A percentile compares a stretch with the other conserved stretches of the same genome.
Conservation (phyloP, 2,329 filamentous ascomycete genomes). For the Calonectria hawksworthii region DNA sequence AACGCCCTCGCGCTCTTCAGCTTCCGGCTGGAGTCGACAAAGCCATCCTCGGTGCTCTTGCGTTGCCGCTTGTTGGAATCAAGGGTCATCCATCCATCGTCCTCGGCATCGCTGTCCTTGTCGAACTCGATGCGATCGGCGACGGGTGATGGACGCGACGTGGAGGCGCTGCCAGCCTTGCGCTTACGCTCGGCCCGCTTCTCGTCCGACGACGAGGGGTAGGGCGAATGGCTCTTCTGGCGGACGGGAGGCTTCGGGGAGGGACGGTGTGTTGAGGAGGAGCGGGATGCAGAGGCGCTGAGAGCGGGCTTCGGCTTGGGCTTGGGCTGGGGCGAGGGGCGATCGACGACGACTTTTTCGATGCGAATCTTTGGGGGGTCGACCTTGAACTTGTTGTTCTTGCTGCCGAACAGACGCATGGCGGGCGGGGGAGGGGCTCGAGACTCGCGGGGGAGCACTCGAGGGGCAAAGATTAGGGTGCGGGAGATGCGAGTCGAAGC, state of each 20-base stretch:
- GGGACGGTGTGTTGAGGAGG: slow-evolving; percentile 53
- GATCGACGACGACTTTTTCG: slow-evolving; percentile 64
- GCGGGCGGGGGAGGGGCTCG: slow-evolving; percentile 26
- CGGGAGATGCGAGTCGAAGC: slow-evolving; percentile 8
- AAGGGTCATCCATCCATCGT: slow-evolving; percentile 66
- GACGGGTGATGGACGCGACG: slow-evolving; percentile 58
- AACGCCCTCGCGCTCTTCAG: slow-evolving; percentile 63
- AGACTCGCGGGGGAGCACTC: slow-evolving; percentile 26
- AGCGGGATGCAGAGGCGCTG: slow-evolving; percentile 49
- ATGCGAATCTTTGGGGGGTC: slow-evolving; percentile 65
- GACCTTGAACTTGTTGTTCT: slow-evolving; percentile 65
- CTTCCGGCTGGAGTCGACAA: slow-evolving; percentile 62
- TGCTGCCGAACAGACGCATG: slow-evolving; percentile 59
- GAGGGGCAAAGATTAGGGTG: slow-evolving; percentile 1
- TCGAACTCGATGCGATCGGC: slow-evolving; percentile 65
- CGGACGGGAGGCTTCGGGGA: slow-evolving; percentile 58
- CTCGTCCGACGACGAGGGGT: slow-evolving; percentile 57
- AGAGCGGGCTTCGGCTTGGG: slow-evolving; percentile 52
- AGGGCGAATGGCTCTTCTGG: slow-evolving; percentile 59
- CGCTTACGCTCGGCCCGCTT: slow-evolving; percentile 61
- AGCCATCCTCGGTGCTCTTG: slow-evolving; percentile 55
- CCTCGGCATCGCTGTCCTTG: slow-evolving; percentile 65
- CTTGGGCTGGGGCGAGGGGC: slow-evolving; percentile 52
- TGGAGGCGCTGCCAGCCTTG: slow-evolving; percentile 57
- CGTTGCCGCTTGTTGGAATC: slow-evolving; percentile 65